Evolutionary conservation across 2,329 filamentous ascomycete genomes (phyloP).

Genomic region (Fusarium zealandicum): DNA sequence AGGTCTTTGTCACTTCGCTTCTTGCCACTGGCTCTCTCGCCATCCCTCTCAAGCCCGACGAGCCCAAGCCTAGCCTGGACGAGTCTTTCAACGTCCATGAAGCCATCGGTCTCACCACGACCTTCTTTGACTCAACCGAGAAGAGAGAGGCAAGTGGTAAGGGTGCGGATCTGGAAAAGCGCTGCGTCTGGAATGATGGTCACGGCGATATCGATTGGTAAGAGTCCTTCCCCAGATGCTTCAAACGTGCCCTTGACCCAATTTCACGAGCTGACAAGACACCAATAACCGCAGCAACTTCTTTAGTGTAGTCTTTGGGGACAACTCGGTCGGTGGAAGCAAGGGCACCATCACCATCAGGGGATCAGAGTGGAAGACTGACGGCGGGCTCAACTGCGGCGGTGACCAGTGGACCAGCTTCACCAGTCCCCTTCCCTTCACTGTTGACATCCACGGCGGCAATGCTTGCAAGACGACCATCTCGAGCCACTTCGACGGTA

Average conservation of each 20-base stretch:
- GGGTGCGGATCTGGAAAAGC: not conserved
- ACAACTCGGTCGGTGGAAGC: not conserved
- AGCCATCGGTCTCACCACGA: not conserved
- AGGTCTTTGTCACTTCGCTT: not conserved
- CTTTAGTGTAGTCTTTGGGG: constrained; percentile 6
- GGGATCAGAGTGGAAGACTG: not conserved
- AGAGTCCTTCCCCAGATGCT: not conserved
- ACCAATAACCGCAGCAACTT: not conserved
- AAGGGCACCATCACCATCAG: not conserved
- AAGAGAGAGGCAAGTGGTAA: not conserved
- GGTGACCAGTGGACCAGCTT: constrained; percentile 1
- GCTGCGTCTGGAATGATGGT: constrained; percentile 4
- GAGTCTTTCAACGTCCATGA: not conserved
- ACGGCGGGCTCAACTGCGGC: not conserved
- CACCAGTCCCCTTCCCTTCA: not conserved
- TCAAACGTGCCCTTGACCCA: too few relatives aligned
- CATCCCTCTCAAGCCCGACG: not conserved
- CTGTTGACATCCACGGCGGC: not conserved
- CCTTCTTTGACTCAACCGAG: not conserved
- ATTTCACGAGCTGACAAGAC: not conserved
- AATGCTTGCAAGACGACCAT: not conserved
- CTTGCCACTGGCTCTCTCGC: not conserved
- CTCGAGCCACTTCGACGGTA: not conserved
- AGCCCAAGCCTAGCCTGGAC: not conserved
- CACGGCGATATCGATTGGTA: constrained; percentile 2